Evolutionary conservation across 1,139 yeast genomes (phyloP), one percentile per base, ranked within the genome.

Genomic region (Saccharomyces hybrid): DNA sequence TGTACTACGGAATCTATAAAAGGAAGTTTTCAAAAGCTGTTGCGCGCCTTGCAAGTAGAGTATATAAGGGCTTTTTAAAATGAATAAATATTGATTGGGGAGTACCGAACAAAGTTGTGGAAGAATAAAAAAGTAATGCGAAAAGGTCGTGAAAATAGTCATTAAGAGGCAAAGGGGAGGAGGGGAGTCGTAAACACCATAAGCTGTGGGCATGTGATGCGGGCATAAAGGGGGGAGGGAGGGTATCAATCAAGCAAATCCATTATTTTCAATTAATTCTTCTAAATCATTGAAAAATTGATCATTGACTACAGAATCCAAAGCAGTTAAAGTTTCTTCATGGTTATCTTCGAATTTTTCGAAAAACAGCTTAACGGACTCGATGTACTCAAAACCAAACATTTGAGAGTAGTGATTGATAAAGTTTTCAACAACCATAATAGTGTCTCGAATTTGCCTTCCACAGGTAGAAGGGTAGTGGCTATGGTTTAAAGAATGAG

Each of bases 321-420:
- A 27, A 3, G 56, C 50, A 8, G 57, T 49, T 14, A 57, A 5
- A 47, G 38, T 28, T 54, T 51, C 16, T 48, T 54, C 27, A 51
- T 48, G 19, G 51, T 53, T 53, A 26, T 49, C 32, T 23, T 23
- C 48, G 25, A 28, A 16, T 4, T 52, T 56, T 13, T 48, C 55
- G 44, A 61, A 60, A 48, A 64, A 64, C 7, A 51, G 49, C 31
- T 58, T 57, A 5, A 62, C 68, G 31, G 57, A 55, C 25, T 62
- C 58, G 44, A 63, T 58, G 49, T 64, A 64, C 19, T 60, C 53
- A 48, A 54, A 58, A n/a, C 67, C 68, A 50, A 58, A 63, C 48
- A 63, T 48, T 19, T 58, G 52, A 3, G 62, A 52, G 49, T 64
- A 64, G 48, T 59, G 57, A 23, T 59, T 58, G 27, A 60, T 57